Evolutionary conservation across 2,329 filamentous ascomycete genomes (phyloP).

Genomic region (Alternaria rosae): DNA sequence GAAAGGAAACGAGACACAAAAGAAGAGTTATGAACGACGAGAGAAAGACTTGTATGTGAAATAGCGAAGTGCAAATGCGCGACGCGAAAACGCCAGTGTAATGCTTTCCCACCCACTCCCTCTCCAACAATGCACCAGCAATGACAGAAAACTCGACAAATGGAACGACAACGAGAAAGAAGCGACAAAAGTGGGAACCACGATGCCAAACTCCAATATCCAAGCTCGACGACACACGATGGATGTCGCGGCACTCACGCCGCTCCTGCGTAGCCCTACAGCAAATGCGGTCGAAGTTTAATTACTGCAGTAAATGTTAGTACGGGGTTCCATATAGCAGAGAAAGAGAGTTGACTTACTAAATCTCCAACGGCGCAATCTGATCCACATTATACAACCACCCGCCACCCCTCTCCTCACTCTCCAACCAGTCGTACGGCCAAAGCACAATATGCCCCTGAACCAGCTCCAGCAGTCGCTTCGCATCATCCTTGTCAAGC

Average conservation of each 20-base stretch:
- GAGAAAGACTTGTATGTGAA: neutral
- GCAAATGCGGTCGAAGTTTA: neutral
- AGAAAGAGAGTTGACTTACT: conserved; percentile 49
- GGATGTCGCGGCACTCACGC: neutral
- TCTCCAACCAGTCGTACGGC: conserved; percentile 87
- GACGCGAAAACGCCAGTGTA: neutral
- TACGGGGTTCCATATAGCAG: too few relatives aligned
- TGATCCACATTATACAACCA: conserved; percentile 98
- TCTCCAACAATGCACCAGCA: neutral
- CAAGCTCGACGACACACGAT: neutral
- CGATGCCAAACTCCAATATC: neutral
- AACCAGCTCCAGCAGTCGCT: conserved; percentile 79
- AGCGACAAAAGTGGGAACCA: neutral
- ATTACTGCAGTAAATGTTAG: neutral
- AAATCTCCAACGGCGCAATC: conserved; percentile 95
- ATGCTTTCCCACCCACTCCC: neutral
- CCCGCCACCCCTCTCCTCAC: conserved; percentile 90
- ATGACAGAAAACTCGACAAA: neutral
- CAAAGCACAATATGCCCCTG: conserved; percentile 91
- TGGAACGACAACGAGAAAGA: neutral
- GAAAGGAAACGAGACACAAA: neutral
- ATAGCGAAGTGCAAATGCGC: neutral
- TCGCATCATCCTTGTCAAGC: conserved; percentile 76
- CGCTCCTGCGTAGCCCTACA: neutral
- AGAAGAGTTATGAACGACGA: neutral